Evolutionary conservation across 1,139 yeast genomes (phyloP).

Genomic region (Candida neerlandica): DNA sequence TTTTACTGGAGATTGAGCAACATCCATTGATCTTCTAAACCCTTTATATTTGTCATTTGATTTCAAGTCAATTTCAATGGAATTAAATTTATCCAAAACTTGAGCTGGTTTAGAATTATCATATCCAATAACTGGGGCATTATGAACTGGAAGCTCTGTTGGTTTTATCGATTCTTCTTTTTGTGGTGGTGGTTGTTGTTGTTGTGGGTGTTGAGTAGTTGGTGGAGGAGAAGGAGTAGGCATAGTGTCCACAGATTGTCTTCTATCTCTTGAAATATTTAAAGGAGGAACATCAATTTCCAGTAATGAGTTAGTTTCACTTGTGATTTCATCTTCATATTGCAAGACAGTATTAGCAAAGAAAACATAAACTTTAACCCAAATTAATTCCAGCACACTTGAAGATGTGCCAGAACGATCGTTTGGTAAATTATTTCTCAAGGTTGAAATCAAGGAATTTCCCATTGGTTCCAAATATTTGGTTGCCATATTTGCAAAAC

Average conservation of each 20-base stretch:
- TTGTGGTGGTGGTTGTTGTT: neutral
- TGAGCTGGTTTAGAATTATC: constrained; percentile 15
- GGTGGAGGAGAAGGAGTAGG: constrained; percentile 4
- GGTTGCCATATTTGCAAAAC: constrained; percentile 27
- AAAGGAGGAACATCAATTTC: constrained; percentile 20
- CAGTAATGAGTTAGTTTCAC: constrained; percentile 16
- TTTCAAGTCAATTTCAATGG: constrained; percentile 25
- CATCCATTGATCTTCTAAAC: constrained; percentile 43
- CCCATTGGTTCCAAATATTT: constrained; percentile 50
- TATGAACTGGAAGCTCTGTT: neutral
- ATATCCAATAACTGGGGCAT: constrained; percentile 13
- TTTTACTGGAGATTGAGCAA: constrained; percentile 29
- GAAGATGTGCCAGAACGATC: constrained; percentile 25
- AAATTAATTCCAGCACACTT: constrained; percentile 37
- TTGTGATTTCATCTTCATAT: constrained; percentile 15
- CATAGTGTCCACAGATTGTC: neutral
- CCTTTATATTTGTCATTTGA: constrained; percentile 46
- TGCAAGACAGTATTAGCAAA: constrained; percentile 42
- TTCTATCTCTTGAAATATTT: constrained; percentile 18
- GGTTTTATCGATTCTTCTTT: neutral
- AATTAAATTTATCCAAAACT: constrained; percentile 15
- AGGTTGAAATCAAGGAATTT: constrained; percentile 39
- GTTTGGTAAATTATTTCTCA: constrained; percentile 38
- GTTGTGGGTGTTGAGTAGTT: constrained; percentile 1
- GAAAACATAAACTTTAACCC: constrained; percentile 46